These are phyloP conservation scores for Coleophoma eucalyptorum DNA, from an alignment of 2,329 filamentous ascomycete genomes.

Conservation along the genomic window DNA sequence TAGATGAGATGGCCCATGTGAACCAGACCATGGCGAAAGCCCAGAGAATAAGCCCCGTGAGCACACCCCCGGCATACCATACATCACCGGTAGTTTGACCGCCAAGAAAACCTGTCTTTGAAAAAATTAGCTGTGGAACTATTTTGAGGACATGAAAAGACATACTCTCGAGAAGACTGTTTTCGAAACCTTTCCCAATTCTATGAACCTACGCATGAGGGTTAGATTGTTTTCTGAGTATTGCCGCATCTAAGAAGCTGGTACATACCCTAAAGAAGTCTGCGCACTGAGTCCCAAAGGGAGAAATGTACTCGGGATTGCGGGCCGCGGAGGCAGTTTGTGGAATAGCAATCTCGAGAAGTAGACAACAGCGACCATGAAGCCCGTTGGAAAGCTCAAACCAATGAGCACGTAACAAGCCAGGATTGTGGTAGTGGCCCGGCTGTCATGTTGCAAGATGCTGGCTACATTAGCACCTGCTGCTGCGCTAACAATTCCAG, in stretches of 20 bases:
- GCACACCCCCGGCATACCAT: constrained; percentile 7
- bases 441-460: constrained; percentile 45
- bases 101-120: background rate
- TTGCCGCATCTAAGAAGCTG: background rate
- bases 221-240: background rate
- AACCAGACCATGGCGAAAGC: constrained; percentile 41
- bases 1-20: constrained; percentile 35
- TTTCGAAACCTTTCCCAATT: constrained; percentile 1
- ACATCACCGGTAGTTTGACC: background rate
- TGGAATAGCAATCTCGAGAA: constrained; percentile 63
- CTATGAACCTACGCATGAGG: background rate
- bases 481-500: constrained; percentile 59
- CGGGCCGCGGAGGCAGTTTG: constrained; percentile 36
- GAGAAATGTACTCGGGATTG: background rate
- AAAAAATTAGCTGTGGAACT: background rate
- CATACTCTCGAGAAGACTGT: background rate
- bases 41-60: constrained; percentile 39
- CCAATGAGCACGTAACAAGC: constrained; percentile 65
- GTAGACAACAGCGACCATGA: constrained; percentile 61
- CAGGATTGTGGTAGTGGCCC: constrained; percentile 56
- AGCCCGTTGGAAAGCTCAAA: constrained; percentile 53
- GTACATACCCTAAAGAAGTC: constrained; percentile 1
- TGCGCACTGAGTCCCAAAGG: constrained; percentile 1
- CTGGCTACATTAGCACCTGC: constrained; percentile 58
- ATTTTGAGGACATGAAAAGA: background rate